Conservation (phyloP, 2,329 filamentous ascomycete genomes). For the Cercospora sp. region DNA sequence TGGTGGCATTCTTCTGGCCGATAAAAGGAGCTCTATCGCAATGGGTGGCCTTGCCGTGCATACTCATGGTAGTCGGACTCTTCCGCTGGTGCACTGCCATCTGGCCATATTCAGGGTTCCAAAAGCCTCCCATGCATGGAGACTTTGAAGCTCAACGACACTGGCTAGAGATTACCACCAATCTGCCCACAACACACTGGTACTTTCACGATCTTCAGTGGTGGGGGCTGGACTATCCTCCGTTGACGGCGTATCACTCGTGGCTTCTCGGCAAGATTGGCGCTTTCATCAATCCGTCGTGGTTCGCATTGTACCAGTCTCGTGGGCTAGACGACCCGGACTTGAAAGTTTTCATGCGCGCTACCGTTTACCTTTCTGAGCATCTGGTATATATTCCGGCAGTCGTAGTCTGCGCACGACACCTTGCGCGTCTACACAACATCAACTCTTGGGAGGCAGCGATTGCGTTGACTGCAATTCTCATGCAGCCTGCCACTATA, state of each 20-base stretch:
- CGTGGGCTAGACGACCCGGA: conserved; percentile 75
- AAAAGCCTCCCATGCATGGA: conserved; percentile 85
- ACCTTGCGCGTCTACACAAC: conserved; percentile 72
- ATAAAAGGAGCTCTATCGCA: conserved; percentile 74
- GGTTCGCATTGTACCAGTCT: conserved; percentile 84
- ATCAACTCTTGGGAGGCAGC: conserved; percentile 77
- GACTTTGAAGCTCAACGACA: conserved; percentile 98
- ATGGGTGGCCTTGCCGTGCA: conserved; percentile 87
- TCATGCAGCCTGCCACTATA: conserved; percentile 88
- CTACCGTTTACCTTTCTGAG: conserved; percentile 85
- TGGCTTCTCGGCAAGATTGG: conserved; percentile 91
- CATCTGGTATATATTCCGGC: conserved; percentile 88
- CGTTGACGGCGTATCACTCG: conserved; percentile 96
- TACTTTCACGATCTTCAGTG: conserved; percentile 96
- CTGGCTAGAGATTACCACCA: conserved; percentile 96
- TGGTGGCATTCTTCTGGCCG: conserved; percentile 93
- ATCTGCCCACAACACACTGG: conserved; percentile 90
- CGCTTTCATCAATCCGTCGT: conserved; percentile 71
- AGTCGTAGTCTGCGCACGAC: conserved; percentile 78
- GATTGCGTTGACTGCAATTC: conserved; percentile 81
- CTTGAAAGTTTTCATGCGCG: conserved; percentile 94
- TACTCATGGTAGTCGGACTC: conserved; percentile 85
- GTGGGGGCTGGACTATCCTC: conserved; percentile 98
- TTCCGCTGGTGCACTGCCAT: conserved; percentile 91
- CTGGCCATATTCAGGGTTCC: conserved; percentile 91